Percentiles rank a stretch among this genome's conserved stretches.
phyloP scores from a whole-genome alignment of 768 basidiomycete genomes.

The Mycena chlorophos region DNA sequence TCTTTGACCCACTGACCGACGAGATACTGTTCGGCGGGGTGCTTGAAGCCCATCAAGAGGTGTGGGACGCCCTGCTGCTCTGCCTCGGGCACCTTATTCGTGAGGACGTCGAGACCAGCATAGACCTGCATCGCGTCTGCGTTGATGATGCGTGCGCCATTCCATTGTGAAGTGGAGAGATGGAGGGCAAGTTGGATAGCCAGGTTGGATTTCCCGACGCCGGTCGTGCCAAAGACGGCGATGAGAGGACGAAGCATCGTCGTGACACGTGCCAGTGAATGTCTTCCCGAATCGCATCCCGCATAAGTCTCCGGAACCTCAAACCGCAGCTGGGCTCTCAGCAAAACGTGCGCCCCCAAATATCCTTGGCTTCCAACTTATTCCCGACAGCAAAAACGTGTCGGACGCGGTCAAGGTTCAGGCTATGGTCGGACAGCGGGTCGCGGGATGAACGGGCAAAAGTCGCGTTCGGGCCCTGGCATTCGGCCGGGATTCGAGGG shows the following conservation, averaged over 20 bases:
- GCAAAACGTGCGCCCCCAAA: conserved; percentile 49
- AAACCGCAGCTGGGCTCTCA: conserved; percentile 69
- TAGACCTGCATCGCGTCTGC: conserved; percentile 99
- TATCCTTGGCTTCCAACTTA: conserved; percentile 7
- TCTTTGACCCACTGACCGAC: conserved; percentile 88
- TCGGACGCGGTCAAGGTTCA: conserved; percentile 91
- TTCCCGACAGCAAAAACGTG: conserved; percentile 77
- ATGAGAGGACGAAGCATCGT: conserved; percentile 59
- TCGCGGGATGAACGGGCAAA: conserved; percentile 94
- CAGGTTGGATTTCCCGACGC: conserved; percentile 93
- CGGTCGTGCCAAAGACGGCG: conserved; percentile 89
- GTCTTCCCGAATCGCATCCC: conserved; percentile 34
- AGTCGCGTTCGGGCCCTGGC: conserved; percentile 86
- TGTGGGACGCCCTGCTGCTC: conserved; percentile 86
- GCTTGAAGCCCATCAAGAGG: conserved; percentile 84
- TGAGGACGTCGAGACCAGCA: conserved; percentile 85
- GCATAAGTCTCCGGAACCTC: conserved; percentile 69
- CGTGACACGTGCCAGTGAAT: conserved; percentile 23
- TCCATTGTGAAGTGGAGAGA: conserved; percentile 48
- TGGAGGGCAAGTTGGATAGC: conserved; percentile 83
- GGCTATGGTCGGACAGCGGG: conserved; percentile 91
- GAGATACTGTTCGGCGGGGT: conserved; percentile 84
- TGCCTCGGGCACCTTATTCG: conserved; percentile 81
- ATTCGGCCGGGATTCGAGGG: conserved; percentile 89
- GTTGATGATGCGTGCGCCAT: conserved; percentile 80